Conservation (phyloP, 345 rosid species). For the Boechera stricta region DNA sequence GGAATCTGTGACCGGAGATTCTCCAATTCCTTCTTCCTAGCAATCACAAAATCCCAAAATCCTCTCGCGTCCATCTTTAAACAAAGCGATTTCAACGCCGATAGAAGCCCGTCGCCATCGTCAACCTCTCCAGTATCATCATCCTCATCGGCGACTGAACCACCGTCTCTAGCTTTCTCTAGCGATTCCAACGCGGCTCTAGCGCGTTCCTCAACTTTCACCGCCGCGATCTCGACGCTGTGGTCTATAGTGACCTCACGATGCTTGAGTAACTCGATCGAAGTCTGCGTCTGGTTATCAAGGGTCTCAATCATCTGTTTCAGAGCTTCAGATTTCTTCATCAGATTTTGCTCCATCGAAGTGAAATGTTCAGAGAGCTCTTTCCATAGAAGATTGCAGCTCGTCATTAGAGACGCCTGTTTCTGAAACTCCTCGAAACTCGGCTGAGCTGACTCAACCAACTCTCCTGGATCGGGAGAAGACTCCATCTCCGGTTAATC, state of each 20-base stretch:
- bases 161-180: slow-evolving; percentile 25
- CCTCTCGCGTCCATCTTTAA: slow-evolving; percentile 65
- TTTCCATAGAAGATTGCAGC: slow-evolving; percentile 93
- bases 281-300: slow-evolving; percentile 68
- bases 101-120: slow-evolving; percentile 62
- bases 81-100: slow-evolving; percentile 55
- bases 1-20: slow-evolving; percentile 64
- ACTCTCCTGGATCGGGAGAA: slow-evolving; percentile 85
- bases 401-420: slow-evolving; percentile 88
- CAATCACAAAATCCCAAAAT: slow-evolving; percentile 70
- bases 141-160: slow-evolving; percentile 62
- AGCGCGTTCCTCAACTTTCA: slow-evolving; percentile 55
- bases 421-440: slow-evolving; percentile 88
- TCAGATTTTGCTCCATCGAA: slow-evolving; percentile 70
- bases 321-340: slow-evolving; percentile 75
- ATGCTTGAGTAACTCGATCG: slow-evolving; percentile 70
- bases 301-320: slow-evolving; percentile 67
- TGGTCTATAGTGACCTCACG: slow-evolving; percentile 85
- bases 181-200: slow-evolving; percentile 38
- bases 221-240: slow-evolving; percentile 74
- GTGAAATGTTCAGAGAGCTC: slow-evolving; percentile 95
- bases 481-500: slow-evolving; percentile 64
- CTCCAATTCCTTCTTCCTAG: slow-evolving; percentile 71
- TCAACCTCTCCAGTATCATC: slow-evolving; percentile 68
- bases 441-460: slow-evolving; percentile 65